Evolutionary conservation across 345 rosid species (phyloP).

Genomic region (Euphorbia peplus): DNA sequence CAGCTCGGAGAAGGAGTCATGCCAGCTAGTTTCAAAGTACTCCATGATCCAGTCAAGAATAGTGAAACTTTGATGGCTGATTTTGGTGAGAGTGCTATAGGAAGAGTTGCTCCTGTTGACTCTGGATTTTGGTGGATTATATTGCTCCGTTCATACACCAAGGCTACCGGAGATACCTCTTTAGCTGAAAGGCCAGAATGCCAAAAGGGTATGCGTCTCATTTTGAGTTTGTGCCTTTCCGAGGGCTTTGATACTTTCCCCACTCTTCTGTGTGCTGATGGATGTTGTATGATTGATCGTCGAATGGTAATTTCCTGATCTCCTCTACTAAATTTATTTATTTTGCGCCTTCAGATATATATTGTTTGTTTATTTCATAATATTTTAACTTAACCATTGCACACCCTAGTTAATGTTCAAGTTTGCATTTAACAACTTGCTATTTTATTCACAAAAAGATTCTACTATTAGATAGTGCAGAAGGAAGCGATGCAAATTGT

Average conservation of each 20-base stretch:
- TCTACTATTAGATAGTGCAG: neutral
- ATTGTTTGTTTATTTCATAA: neutral
- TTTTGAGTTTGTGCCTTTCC: conserved; percentile 77
- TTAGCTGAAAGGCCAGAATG: conserved; percentile 88
- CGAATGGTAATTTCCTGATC: conserved; percentile 68
- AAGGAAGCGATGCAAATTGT: neutral
- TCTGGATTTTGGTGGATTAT: conserved; percentile 99
- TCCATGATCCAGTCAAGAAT: conserved; percentile 84
- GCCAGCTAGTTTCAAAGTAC: conserved; percentile 98
- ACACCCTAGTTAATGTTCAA: neutral
- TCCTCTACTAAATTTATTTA: too few species aligned
- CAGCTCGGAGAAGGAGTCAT: conserved; percentile 97
- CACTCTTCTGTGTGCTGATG: conserved; percentile 94
- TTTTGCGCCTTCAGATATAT: neutral
- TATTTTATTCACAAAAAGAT: neutral
- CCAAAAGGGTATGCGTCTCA: conserved; percentile 96
- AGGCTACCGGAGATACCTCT: conserved; percentile 80
- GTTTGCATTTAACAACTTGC: neutral
- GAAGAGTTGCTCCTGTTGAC: conserved; percentile 97
- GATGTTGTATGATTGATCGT: conserved; percentile 98
- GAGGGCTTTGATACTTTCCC: conserved; percentile 98
- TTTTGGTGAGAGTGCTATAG: conserved; percentile 96
- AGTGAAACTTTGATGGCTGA: conserved; percentile 79
- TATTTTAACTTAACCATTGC: neutral
- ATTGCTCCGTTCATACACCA: conserved; percentile 85